Base-by-base conservation (phyloP, 306 rosid genomes). In the Astragalus glycyphyllos region DNA sequence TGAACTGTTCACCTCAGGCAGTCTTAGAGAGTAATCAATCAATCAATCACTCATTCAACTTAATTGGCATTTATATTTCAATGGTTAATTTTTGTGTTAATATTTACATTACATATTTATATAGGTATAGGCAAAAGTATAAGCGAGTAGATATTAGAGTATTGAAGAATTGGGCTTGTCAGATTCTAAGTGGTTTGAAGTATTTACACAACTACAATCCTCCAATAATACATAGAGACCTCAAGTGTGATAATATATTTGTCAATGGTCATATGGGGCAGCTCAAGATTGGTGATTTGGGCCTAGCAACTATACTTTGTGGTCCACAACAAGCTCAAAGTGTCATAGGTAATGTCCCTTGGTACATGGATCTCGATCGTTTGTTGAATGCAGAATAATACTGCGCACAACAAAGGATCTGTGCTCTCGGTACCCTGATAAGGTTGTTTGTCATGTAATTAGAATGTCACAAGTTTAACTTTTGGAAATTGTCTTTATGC, bases 1-100 rank as follows among this genome's bases (percentile, higher is more conserved):
- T 3, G 97, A 93, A 63, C 78, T 93, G 89, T 90, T 93, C 86
- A 88, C 94, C 65, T 93, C 98, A 4, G 96, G 97, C 81, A 90
- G 88, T 41, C 97, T 93, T 15, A 78, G 98, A 93, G 92, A 88
- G 98, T 92, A 89, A 60, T 55, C 11, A 76, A 76, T 55, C 11
- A 76, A 76, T 35, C 59, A 20, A 54, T 34, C 26, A 58, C 45
- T 5, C 15, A 31, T 10, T 54, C 12, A 49, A 5, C 62, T 17
- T 50, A 34, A 12, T 32, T 31, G 4, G 3, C 12, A 15, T 64
- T 15, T 37, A 34, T 42, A 1, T 66, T 48, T 68, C 41, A 11
- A 34, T 13, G 4, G 16, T 23, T 64, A 61, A 61, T 16, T 10
- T 23, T 61, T 77, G 6, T 1, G 13, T 5, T 53, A 37, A 61